Evolutionary conservation across 768 basidiomycete species (phyloP), one percentile per base, ranked within the genome.

Genomic region (Tephrocybe rancida): DNA sequence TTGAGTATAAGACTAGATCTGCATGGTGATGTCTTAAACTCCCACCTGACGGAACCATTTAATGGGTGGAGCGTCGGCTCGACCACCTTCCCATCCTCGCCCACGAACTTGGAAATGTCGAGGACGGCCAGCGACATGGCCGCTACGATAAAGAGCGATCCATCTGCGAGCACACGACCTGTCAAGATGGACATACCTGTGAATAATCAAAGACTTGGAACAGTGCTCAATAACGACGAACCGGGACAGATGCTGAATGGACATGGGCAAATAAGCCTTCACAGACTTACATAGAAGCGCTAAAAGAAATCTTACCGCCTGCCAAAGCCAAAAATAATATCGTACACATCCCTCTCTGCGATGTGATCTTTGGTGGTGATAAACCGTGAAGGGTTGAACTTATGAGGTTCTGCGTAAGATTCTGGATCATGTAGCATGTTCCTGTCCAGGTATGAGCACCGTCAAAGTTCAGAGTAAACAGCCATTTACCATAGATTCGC

Each of bases 281-380:
- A n/a, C n/a, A n/a, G n/a, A n/a, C n/a, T n/a, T n/a, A 44, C 25
- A 22, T n/a, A 30, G 5, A 16, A 6, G 16, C n/a, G 4, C 11
- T 16, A 9, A 37, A 37, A 16, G n/a, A 6, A 5, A 6, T 6
- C 44, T 29, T 24, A 64, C 65, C 79, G 65, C 58, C 80, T 59
- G 22, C 80, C 80, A 50, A 75, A 81, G 3, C 80, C 80, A 49
- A 80, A 81, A 44, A 71, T 72, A 27, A 73, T 63, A 7, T 62
- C 63, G 13, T 68, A 65, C n/a, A 41, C 18, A 22, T 41, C 39
- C n/a, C 18, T 41, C 39, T 41, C 70, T 2, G 70, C 64, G 10
- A 35, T 19, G n/a, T 48, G 39, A 8, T 37, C 44, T 5, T 55
- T 44, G 2, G 30, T 35, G 2, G 4, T 4, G 2, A 64, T 18